These are phyloP conservation scores for Amoeboaphelidium protococcarum DNA, from an alignment of 371 early-diverging fungal species.

Conservation along the genomic window DNA sequence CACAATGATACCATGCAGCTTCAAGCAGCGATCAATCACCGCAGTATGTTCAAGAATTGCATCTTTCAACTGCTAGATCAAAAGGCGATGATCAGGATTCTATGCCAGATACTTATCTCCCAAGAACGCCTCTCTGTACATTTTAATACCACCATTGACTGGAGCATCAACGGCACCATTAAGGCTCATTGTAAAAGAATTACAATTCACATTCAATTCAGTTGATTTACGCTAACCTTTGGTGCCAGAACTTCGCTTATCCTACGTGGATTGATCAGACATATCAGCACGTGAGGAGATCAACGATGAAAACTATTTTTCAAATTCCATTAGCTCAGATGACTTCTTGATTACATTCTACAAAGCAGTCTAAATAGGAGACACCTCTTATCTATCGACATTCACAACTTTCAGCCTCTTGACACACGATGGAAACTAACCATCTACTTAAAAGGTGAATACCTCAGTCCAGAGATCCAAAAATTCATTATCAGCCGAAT, in stretches of 20 bases:
- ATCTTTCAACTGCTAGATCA: neutral
- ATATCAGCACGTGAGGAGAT: neutral
- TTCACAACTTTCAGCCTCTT: constrained; percentile 27
- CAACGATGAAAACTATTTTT: constrained; percentile 6
- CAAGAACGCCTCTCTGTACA: constrained; percentile 43
- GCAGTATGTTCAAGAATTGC: constrained; percentile 30
- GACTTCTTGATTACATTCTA: constrained; percentile 37
- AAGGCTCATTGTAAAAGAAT: constrained; percentile 47
- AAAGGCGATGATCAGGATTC: constrained; percentile 20
- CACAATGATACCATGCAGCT: constrained; percentile 30
- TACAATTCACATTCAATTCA: constrained; percentile 20
- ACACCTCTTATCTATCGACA: constrained; percentile 21
- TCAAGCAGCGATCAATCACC: constrained; percentile 30
- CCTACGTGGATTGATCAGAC: neutral
- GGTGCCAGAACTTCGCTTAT: neutral
- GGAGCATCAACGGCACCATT: constrained; percentile 63
- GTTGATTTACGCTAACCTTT: neutral
- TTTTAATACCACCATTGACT: constrained; percentile 53
- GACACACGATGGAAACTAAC: constrained; percentile 34
- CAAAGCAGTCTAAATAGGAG: constrained; percentile 53
- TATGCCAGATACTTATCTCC: constrained; percentile 17
- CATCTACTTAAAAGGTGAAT: constrained; percentile 29
- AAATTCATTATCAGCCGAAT: constrained; percentile 24
- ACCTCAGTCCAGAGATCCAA: constrained; percentile 49
- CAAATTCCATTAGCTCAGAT: constrained; percentile 23